Evolutionary conservation across 495 filamentous ascomycete species (phyloP).

Genomic region (Hyaloscypha variabilis): DNA sequence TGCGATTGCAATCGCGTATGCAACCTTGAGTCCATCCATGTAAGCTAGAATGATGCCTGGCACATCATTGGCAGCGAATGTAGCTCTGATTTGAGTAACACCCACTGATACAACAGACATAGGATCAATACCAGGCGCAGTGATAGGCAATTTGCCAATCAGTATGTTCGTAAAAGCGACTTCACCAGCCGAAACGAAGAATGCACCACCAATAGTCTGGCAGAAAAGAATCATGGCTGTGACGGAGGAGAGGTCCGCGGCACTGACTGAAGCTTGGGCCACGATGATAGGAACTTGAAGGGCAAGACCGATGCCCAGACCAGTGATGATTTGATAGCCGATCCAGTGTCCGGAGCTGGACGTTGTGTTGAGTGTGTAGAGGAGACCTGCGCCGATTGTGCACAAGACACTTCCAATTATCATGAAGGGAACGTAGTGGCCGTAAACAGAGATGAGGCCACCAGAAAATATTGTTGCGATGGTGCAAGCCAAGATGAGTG

Average conservation of each 20-base stretch:
- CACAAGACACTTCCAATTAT: constrained; percentile 32
- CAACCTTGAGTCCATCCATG: constrained; percentile 30
- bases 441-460: constrained; percentile 36
- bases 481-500: constrained; percentile 47
- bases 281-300: constrained; percentile 33
- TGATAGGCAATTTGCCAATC: constrained; percentile 38
- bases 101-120: constrained; percentile 45
- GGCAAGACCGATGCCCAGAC: constrained; percentile 28
- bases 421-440: constrained; percentile 39
- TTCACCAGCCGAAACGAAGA: constrained; percentile 66
- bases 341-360: constrained; percentile 28
- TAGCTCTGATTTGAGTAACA: constrained; percentile 41
- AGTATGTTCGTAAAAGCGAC: constrained; percentile 63
- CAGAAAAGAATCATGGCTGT: constrained; percentile 34
- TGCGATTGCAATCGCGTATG: constrained; percentile 31
- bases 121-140: constrained; percentile 28
- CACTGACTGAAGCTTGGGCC: constrained; percentile 24
- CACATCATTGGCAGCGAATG: constrained; percentile 18
- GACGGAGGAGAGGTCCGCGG: constrained; percentile 27
- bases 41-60: constrained; percentile 29
- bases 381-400: constrained; percentile 53
- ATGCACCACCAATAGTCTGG: constrained; percentile 57
- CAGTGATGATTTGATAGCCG: constrained; percentile 31
- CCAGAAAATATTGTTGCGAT: constrained; percentile 40
- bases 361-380: constrained; percentile 27